Base-by-base conservation (phyloP, 148 eudicot genomes). In the Cornus kousa region DNA sequence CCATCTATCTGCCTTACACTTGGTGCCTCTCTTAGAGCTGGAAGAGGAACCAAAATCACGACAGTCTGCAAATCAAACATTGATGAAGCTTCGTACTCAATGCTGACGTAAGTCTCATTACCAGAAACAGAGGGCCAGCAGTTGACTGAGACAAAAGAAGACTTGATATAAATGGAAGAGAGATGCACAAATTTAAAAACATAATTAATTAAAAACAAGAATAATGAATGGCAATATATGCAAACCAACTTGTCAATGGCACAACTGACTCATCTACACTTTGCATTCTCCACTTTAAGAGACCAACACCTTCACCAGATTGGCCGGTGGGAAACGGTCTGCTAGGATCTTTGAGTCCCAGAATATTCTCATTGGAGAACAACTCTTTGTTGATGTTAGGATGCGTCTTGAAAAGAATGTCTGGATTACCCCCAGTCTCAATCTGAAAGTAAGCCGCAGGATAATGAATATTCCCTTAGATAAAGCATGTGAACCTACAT, bases 111-210 rank as follows among this genome's bases (percentile, higher is more conserved):
- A 67, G 98, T 96, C 72, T 96, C 99, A 78, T 83, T 91, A 76
- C 98, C 98, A 86, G 99, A 96, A 69, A 93, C 88, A 35, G 98
- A 93, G 75, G 99, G 99, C 99, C 99, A 96, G 88, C 99, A 96
- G 87, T 92, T 96, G 70, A 96, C 99, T 96, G 90, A 71, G 70
- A 87, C 50, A 81, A 66, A 55, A 43, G 16, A 0, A 40, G 17
- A 70, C 40, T 40, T 11, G 12, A 12, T 22, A 31, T 33, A 16
- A 37, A 43, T 53, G 46, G 64, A 14, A 28, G 9, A 57, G 4
- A 4, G 37, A 35, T 4, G 4, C 64, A 48, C 19, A 62, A 14
- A 59, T 4, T 37, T 32, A 68, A 74, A 22, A 50, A 35, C 3
- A 35, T 35, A 35, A 35, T 35, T 2, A 35, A 35, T 4, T 35